Evolutionary conservation across 176 grass and related monocot genomes (phyloP).

Genomic region (Pontederia paniculata): DNA sequence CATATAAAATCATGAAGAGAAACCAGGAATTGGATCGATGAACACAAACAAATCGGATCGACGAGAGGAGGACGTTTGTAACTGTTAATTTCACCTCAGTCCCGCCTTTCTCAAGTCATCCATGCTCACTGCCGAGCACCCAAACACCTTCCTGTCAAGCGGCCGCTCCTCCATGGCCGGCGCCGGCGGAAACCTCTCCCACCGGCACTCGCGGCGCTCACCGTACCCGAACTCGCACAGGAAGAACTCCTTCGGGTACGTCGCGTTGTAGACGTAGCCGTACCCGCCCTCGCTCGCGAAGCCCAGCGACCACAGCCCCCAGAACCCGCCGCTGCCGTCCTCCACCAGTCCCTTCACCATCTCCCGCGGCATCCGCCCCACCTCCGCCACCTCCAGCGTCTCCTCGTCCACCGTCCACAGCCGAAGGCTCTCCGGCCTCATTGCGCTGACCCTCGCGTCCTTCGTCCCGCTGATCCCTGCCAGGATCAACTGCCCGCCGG

Average conservation of each 20-base stretch:
- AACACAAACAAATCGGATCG: too few relatives aligned
- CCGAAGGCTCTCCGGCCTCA: conserved; percentile 22
- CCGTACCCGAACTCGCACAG: conserved; percentile 27
- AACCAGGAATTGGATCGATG: too few relatives aligned
- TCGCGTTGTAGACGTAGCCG: conserved; percentile 86
- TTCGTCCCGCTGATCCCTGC: conserved; percentile 31
- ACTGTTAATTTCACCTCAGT: too few relatives aligned
- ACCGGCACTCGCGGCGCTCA: conserved; percentile 17
- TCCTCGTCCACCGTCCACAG: conserved; percentile 60
- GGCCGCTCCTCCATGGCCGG: conserved; percentile 23
- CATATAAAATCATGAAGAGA: too few relatives aligned
- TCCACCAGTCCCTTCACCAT: conserved; percentile 38
- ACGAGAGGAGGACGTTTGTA: too few relatives aligned
- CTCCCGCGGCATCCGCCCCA: conserved; percentile 41
- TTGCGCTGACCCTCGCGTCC: conserved; percentile 1
- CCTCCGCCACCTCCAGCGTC: conserved; percentile 20
- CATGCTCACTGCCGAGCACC: conserved; percentile 40
- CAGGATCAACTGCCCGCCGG: conserved; percentile 30
- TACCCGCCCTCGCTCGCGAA: conserved; percentile 40
- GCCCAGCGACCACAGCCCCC: conserved; percentile 22
- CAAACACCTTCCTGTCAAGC: conserved; percentile 37
- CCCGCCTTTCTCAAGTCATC: conserved; percentile 23
- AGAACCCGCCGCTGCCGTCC: conserved; percentile 19
- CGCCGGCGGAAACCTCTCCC: conserved; percentile 67
- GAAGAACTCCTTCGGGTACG: conserved; percentile 41